Evolutionary conservation across 192 early-diverging fungal genomes (phyloP).

Genomic region (Ambispora gerdemannii): DNA sequence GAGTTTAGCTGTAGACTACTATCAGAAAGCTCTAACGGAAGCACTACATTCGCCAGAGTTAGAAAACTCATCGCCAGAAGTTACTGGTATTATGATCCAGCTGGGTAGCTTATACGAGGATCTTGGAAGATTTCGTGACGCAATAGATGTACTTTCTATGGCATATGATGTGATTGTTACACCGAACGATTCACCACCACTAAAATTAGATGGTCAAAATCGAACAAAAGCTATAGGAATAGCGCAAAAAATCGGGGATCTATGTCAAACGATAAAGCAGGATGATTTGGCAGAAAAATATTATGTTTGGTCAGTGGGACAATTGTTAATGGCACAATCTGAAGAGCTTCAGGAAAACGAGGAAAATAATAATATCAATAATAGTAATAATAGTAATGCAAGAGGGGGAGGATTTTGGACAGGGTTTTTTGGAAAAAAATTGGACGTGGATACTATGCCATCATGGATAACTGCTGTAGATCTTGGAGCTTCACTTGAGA

Average conservation of each 20-base stretch:
- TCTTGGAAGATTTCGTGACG: conserved; percentile 42
- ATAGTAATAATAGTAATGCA: conserved; percentile 30
- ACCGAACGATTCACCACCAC: conserved; percentile 12
- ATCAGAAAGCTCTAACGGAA: conserved; percentile 43
- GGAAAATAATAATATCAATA: conserved; percentile 10
- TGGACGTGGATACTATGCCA: conserved; percentile 50
- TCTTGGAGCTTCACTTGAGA: conserved; percentile 52
- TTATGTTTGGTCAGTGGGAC: conserved; percentile 57
- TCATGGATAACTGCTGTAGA: conserved; percentile 53
- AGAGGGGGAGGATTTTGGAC: conserved; percentile 23
- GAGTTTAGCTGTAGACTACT: conserved; percentile 43
- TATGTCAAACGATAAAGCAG: conserved; percentile 38
- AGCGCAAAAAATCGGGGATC: conserved; percentile 56
- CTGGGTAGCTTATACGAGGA: conserved; percentile 47
- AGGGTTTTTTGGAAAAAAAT: conserved; percentile 35
- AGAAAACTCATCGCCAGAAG: conserved; percentile 43
- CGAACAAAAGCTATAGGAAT: conserved; percentile 48
- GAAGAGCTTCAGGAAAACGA: conserved; percentile 1
- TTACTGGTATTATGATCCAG: conserved; percentile 62
- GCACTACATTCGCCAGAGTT: conserved; percentile 43
- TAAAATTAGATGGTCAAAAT: conserved; percentile 36
- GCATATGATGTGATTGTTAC: conserved; percentile 42
- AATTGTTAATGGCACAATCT: conserved; percentile 40
- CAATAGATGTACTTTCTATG: conserved; percentile 45
- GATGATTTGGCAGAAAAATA: conserved; percentile 54